Conservation (phyloP, 108 stramenopile species). For the Pseudonitzschia multiseries region DNA sequence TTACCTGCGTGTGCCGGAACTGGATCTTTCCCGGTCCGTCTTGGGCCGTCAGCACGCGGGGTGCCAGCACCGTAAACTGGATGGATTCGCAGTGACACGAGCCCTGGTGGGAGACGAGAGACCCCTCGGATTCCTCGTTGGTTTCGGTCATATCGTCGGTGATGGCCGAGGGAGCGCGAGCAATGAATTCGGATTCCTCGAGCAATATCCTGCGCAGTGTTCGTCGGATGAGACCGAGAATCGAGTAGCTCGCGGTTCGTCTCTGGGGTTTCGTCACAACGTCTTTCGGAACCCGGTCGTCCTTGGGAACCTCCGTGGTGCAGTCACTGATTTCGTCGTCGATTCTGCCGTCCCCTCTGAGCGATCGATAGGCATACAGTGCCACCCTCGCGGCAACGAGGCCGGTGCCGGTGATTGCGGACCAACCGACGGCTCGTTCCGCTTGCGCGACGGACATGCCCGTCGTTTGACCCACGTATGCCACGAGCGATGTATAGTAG, state of each 20-base stretch:
- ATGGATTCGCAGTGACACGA: slow-evolving; percentile 74
- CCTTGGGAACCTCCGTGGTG: not conserved
- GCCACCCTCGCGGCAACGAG: not conserved
- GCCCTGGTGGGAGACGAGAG: slow-evolving; percentile 46
- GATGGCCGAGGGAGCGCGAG: not conserved
- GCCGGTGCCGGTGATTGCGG: not conserved
- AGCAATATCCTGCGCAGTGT: slow-evolving; percentile 20
- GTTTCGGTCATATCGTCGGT: not conserved
- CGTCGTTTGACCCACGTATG: not conserved
- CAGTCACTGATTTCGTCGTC: slow-evolving; percentile 11
- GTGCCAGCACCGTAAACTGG: slow-evolving; percentile 59
- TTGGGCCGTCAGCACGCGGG: slow-evolving; percentile 41
- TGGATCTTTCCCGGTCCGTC: slow-evolving; percentile 67
- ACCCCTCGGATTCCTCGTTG: slow-evolving; percentile 2
- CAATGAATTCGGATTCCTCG: slow-evolving; percentile 20
- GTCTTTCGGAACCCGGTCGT: not conserved
- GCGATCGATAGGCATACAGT: not conserved
- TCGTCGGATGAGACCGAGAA: slow-evolving; percentile 20
- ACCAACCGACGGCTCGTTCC: slow-evolving; percentile 4
- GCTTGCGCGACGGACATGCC: slow-evolving; percentile 6
- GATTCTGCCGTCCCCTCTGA: not conserved
- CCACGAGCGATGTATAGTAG: not conserved
- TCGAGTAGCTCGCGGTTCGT: slow-evolving; percentile 11
- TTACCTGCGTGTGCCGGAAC: slow-evolving; percentile 53
- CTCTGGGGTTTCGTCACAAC: not conserved